Conservation (phyloP, 2,329 filamentous ascomycete species). For the Piedraia hortae region DNA sequence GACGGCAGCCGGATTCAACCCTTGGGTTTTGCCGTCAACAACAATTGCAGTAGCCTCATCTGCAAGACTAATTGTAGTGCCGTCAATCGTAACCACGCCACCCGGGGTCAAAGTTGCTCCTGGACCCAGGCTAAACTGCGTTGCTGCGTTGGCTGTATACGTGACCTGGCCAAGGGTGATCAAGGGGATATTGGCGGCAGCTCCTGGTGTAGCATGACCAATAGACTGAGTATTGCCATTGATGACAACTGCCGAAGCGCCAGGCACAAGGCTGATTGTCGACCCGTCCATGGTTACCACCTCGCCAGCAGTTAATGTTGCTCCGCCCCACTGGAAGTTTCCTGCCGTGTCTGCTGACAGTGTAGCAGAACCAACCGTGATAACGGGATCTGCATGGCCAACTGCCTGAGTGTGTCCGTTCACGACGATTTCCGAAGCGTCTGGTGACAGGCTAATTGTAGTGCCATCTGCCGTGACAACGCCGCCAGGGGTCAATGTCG, state of each 20-base stretch:
- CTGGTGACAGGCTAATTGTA: conserved; percentile 15
- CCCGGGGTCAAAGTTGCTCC: conserved; percentile 13
- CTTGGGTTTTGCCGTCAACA: conserved; percentile 14
- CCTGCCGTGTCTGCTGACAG: conserved; percentile 10
- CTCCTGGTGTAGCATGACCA: too few species aligned
- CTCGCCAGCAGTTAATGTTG: conserved; percentile 6
- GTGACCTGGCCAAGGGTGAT: conserved; percentile 16
- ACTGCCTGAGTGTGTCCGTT: conserved; percentile 14
- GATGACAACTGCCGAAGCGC: conserved; percentile 6
- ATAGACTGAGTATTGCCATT: conserved; percentile 7
- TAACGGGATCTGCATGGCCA: conserved; percentile 9
- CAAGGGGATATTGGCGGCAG: conserved; percentile 8
- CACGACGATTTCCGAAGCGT: conserved; percentile 15
- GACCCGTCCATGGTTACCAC: conserved; percentile 5
- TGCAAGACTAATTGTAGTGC: conserved; percentile 16
- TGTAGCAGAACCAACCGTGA: conserved; percentile 9
- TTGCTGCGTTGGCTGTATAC: conserved; percentile 19
- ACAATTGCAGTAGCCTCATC: conserved; percentile 15
- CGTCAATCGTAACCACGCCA: conserved; percentile 14
- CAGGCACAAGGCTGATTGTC: conserved; percentile 7
- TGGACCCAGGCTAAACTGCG: conserved; percentile 17
- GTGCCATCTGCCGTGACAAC: conserved; percentile 14
- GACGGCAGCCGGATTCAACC: conserved; percentile 9
- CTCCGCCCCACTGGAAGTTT: conserved; percentile 8
- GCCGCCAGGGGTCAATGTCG: conserved; percentile 13